Percentiles rank a stretch among this genome's conserved stretches.
Conservation (phyloP, 108 stramenopile species). For the Cyclotella baltica region DNA sequence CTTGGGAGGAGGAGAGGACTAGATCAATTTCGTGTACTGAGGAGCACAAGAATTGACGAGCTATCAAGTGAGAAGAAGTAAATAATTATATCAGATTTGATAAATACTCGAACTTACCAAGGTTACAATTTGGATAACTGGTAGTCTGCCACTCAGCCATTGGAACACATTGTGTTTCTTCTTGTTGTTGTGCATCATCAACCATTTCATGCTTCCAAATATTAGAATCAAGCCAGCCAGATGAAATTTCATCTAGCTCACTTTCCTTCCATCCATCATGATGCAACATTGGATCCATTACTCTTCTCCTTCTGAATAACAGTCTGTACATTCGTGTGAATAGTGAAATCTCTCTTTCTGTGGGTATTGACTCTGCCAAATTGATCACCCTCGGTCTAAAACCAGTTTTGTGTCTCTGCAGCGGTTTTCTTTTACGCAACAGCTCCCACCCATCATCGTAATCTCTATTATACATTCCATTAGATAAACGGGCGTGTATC, state of each 20-base stretch:
- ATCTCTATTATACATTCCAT: not conserved
- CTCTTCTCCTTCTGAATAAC: conserved; percentile 7
- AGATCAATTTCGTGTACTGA: conserved; percentile 75
- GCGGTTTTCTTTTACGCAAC: no score
- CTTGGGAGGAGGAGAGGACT: conserved; percentile 40
- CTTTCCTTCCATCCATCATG: conserved; percentile 11
- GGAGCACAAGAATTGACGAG: not conserved
- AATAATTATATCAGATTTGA: not conserved
- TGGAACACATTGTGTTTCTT: conserved; percentile 66
- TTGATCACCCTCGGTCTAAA: not conserved
- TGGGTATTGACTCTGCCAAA: no score
- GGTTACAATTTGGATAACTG: conserved; percentile 80
- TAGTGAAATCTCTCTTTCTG: not conserved
- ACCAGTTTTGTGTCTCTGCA: no score
- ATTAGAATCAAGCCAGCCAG: not conserved
- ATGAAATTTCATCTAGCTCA: not conserved
- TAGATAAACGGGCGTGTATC: conserved; percentile 3
- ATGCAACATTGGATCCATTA: conserved; percentile 33
- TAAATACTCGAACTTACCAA: not conserved
- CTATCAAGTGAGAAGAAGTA: not conserved
- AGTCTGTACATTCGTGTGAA: not conserved
- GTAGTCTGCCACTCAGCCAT: conserved; percentile 80
- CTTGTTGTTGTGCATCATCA: not conserved
- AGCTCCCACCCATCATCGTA: not conserved
- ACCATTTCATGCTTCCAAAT: not conserved